Percentiles rank a stretch among this genome's conserved stretches.
These are phyloP conservation scores for Karstenula rhodostoma DNA, from an alignment of 2,329 filamentous ascomycete genomes.

Conservation along the genomic window DNA sequence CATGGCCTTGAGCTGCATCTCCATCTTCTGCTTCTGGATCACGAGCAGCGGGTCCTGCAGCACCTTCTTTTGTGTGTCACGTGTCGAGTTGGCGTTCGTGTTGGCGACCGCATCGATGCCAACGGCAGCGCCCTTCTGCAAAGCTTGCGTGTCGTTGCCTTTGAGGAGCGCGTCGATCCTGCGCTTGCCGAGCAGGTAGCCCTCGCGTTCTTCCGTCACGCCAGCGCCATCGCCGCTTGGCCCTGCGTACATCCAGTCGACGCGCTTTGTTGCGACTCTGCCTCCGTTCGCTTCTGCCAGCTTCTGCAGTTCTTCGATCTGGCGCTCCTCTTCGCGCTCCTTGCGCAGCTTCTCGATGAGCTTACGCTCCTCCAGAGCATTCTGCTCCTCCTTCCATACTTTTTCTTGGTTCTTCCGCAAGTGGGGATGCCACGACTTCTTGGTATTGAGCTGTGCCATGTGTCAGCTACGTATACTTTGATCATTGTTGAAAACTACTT, in stretches of 20 bases:
- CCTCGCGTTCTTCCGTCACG: constrained; percentile 84
- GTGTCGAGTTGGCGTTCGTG: constrained; percentile 71
- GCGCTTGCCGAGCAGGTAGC: constrained; percentile 90
- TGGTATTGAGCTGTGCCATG: constrained; percentile 91
- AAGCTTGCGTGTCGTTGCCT: constrained; percentile 71
- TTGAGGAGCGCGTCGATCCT: constrained; percentile 88
- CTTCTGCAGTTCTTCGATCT: constrained; percentile 88
- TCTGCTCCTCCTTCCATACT: constrained; percentile 91
- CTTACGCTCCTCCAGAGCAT: constrained; percentile 93
- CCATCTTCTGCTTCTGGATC: constrained; percentile 85
- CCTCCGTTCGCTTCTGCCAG: constrained; percentile 90
- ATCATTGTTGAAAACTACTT: too few relatives aligned
- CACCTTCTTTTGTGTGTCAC: constrained; percentile 86
- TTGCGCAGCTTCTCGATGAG: constrained; percentile 89
- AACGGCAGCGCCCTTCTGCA: constrained; percentile 70
- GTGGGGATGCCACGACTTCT: constrained; percentile 80
- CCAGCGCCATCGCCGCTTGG: constrained; percentile 75
- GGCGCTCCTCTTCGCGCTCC: constrained; percentile 91
- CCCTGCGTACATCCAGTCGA: constrained; percentile 98
- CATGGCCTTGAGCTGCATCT: constrained; percentile 67
- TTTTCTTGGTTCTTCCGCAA: constrained; percentile 88
- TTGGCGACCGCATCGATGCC: constrained; percentile 61
- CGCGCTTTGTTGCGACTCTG: constrained; percentile 78
- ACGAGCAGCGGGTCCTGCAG: constrained; percentile 89
- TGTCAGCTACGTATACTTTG: too few relatives aligned